These are phyloP conservation scores for Kazachstania psychrophila DNA, from an alignment of 805 yeast species.

Conservation along the genomic window DNA sequence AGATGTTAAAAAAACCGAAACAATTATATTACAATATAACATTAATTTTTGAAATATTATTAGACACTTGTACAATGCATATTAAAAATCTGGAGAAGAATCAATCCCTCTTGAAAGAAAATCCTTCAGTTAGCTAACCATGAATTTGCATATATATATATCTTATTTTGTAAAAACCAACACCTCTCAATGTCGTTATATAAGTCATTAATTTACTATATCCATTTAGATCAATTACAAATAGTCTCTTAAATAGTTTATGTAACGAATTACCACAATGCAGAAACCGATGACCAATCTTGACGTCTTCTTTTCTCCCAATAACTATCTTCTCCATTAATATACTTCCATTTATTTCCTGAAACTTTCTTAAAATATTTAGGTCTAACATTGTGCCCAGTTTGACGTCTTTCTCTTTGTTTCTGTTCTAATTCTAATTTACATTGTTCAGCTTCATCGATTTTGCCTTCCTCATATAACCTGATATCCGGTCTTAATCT, in stretches of 20 bases:
- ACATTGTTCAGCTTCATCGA: slow-evolving; percentile 60
- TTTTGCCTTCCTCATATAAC: slow-evolving; percentile 57
- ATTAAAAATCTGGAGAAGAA: too few species aligned
- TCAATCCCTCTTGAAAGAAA: too few species aligned
- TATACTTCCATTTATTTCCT: slow-evolving; percentile 44
- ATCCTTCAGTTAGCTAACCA: too few species aligned
- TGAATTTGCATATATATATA: too few species aligned
- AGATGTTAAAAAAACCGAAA: too few species aligned
- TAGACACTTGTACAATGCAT: too few species aligned
- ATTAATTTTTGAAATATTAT: too few species aligned
- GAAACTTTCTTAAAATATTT: slow-evolving; percentile 44
- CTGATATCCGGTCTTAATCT: slow-evolving; percentile 81
- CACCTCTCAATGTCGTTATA: too few species aligned
- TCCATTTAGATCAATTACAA: too few species aligned
- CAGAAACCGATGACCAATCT: slow-evolving; percentile 50
- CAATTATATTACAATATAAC: too few species aligned
- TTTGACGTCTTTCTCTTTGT: slow-evolving; percentile 70
- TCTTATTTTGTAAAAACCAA: too few species aligned
- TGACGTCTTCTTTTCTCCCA: slow-evolving; percentile 67
- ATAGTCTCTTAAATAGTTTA: not conserved
- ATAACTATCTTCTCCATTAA: slow-evolving; percentile 53
- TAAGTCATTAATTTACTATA: too few species aligned
- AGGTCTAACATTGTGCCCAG: slow-evolving; percentile 45
- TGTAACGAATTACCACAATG: slow-evolving; percentile 43
- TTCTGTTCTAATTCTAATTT: slow-evolving; percentile 65